phyloP scores from a whole-genome alignment of 2,329 filamentous ascomycete genomes.

The Huntiella moniliformis region DNA sequence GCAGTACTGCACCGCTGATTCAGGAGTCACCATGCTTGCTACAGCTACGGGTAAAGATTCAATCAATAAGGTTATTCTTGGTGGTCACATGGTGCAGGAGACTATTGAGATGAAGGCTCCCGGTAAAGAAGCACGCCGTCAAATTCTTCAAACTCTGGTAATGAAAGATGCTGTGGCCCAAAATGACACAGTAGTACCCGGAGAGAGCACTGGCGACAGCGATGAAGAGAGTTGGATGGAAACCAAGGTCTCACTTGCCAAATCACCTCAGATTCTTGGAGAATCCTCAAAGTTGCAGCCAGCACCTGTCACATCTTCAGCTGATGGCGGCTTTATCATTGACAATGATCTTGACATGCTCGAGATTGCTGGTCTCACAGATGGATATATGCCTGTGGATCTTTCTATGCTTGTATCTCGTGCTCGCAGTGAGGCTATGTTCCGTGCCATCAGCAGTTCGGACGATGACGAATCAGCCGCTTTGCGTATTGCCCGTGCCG shows the following conservation, averaged over 20 bases:
- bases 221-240: constrained; percentile 56
- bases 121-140: constrained; percentile 72
- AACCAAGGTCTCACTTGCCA: constrained; percentile 32
- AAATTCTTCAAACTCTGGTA: constrained; percentile 66
- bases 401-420: constrained; percentile 68
- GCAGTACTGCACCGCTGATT: constrained; percentile 65
- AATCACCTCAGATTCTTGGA: background rate
- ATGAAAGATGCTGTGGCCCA: constrained; percentile 21
- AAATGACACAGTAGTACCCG: constrained; percentile 30
- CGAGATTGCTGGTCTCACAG: constrained; percentile 80
- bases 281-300: constrained; percentile 22
- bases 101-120: constrained; percentile 80
- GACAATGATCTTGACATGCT: constrained; percentile 71
- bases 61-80: constrained; percentile 74
- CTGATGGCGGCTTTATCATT: constrained; percentile 47
- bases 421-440: constrained; percentile 80
- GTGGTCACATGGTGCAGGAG: constrained; percentile 80
- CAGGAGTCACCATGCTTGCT: constrained; percentile 68
- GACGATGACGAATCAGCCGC: constrained; percentile 25
- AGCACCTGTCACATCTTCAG: background rate
- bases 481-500: constrained; percentile 48
- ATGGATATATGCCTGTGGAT: constrained; percentile 96
- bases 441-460: constrained; percentile 50
- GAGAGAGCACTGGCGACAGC: constrained; percentile 17
- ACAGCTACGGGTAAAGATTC: constrained; percentile 89